A percentile compares a stretch with the other conserved stretches of the same genome.
Evolutionary conservation across 345 rosid genomes (phyloP).

Genomic region (Acer campestre): DNA sequence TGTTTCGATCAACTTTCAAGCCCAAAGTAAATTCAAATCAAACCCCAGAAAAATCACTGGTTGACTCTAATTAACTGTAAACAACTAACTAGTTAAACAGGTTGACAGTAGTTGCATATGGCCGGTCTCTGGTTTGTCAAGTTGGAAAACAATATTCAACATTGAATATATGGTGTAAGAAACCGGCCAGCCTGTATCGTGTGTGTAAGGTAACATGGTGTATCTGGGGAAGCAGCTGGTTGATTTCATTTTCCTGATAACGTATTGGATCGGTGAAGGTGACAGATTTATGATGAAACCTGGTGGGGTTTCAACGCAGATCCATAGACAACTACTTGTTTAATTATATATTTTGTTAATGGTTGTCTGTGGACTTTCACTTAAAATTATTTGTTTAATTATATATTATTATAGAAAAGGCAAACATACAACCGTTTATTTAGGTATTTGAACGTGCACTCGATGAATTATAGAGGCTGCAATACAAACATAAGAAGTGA

Average conservation of each 20-base stretch:
- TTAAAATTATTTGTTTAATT: not conserved
- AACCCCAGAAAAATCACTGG: not conserved
- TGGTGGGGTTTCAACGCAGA: conserved; percentile 23
- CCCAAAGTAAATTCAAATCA: not conserved
- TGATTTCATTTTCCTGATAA: conserved; percentile 9
- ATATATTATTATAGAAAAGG: not conserved
- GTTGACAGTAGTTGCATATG: conserved; percentile 1
- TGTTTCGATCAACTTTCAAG: no score
- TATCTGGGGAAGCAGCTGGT: conserved; percentile 14
- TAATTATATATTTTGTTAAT: not conserved
- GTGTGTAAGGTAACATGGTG: conserved; percentile 27
- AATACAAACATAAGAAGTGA: not conserved
- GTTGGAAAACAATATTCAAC: conserved; percentile 17
- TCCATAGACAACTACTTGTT: conserved; percentile 22
- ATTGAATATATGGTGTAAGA: conserved; percentile 9
- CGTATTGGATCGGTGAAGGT: conserved; percentile 16
- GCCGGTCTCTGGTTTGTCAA: conserved; percentile 28
- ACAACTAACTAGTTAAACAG: not conserved
- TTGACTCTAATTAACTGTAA: not conserved
- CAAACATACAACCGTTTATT: conserved; percentile 18
- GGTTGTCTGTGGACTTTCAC: conserved; percentile 4
- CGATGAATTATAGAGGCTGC: not conserved
- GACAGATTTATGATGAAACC: conserved; percentile 24
- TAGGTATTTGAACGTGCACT: conserved; percentile 13
- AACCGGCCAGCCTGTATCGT: conserved; percentile 36